These are phyloP conservation scores for Capsicum baccatum DNA, from an alignment of 257 asterid species.

Conservation along the genomic window DNA sequence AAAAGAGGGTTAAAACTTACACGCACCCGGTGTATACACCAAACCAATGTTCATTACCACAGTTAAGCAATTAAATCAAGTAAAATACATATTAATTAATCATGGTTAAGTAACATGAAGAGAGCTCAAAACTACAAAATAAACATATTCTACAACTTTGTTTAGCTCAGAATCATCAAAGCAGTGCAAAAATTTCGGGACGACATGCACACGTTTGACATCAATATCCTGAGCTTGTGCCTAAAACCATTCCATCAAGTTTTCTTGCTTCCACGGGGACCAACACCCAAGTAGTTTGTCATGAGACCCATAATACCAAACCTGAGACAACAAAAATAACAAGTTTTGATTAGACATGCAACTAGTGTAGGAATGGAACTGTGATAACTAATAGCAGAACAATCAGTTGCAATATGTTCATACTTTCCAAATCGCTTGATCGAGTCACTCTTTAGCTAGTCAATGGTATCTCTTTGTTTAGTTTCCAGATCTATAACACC, in stretches of 20 bases:
- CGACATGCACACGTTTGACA: background rate
- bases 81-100: too few species aligned
- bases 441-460: conserved; percentile 3
- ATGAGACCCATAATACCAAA: conserved; percentile 24
- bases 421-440: background rate
- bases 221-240: background rate
- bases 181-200: background rate
- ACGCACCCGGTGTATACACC: too few species aligned
- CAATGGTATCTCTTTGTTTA: conserved; percentile 12
- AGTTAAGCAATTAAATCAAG: too few species aligned
- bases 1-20: background rate
- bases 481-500: background rate
- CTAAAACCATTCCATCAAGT: conserved; percentile 20
- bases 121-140: background rate
- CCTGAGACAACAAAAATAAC: background rate
- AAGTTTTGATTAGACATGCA: conserved; percentile 6
- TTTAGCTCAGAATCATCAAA: background rate
- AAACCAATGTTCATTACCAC: too few species aligned
- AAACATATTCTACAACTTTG: background rate
- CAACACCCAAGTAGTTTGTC: conserved; percentile 20
- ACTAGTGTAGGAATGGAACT: background rate
- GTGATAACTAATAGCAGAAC: background rate
- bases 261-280: conserved; percentile 18
- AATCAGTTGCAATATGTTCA: background rate
- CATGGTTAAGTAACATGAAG: too few species aligned